Base-by-base conservation (phyloP, 805 yeast genomes). In the Nakazawaea wickerhamii region DNA sequence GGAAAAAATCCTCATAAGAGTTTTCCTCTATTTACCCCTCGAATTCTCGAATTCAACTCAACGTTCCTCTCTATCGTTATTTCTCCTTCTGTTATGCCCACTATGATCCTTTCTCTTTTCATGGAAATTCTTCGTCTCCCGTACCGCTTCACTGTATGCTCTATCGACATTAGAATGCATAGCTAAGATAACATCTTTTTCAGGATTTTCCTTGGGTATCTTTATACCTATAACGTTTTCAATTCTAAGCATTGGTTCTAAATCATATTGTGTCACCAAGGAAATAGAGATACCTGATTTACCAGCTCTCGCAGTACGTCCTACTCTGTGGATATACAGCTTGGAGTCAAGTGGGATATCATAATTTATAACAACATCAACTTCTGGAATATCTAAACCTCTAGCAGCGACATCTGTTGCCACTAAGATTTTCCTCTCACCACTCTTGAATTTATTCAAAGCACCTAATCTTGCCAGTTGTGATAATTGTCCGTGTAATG, bases 231-330 rank as follows among this genome's bases (percentile, higher is more conserved):
- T 74, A 8, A 84, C 97, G 41, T 81, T 81, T 61, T 93, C 99
- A 40, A 93, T 90, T 57, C 96, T 73, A 50, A 89, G 67, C 55
- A 87, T 85, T 54, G 89, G 67, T 61, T 90, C 97, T 47, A 93
- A 69, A 61, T 93, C 99, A 59, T 93, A 93, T 61, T 93, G 99
- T 0, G 98, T 90, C 25, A 89, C 95, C 45, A 90, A 67, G 2
- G 95, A 84, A 14, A 90, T 71, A 3, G 96, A 85, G 58, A 82
- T 84, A 38, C 96, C 96, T 0, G 91, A 78, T 52, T 89, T 75
- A 15, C 96, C 95, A 1, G 95, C 95, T 62, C 96, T 81, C 2
- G 97, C 96, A 10, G 99, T 91, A 77, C 99, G 86, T 68, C 99
- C 99, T 9, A 91, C 95, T 61, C 99, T 73, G 64, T 93, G 99